Conservation (phyloP, 2,329 filamentous ascomycete species). For the Arthrobotrys pseudoclavata region DNA sequence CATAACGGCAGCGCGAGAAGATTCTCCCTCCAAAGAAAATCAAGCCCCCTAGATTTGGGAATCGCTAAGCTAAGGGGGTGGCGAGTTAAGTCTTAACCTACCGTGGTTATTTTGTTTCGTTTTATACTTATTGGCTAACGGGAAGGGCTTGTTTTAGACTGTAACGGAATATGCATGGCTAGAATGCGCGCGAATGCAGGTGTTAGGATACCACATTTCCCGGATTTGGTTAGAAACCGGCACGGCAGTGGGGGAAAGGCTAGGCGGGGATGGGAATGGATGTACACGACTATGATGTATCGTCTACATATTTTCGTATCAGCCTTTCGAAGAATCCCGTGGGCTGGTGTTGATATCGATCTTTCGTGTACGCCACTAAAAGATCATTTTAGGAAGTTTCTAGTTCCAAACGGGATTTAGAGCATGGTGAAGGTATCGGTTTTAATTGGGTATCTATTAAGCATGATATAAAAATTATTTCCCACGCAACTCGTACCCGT, state of each 20-base stretch:
- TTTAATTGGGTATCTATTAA: not conserved
- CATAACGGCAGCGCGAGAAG: not conserved
- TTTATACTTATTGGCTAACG: slow-evolving; percentile 14
- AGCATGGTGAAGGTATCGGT: not conserved
- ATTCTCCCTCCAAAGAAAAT: not conserved
- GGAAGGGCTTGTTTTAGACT: slow-evolving; percentile 24
- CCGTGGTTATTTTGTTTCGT: slow-evolving; percentile 24
- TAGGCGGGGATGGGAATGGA: slow-evolving; percentile 27
- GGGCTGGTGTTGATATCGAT: not conserved
- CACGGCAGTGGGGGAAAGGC: slow-evolving; percentile 8
- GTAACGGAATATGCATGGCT: slow-evolving; percentile 25
- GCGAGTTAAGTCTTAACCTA: slow-evolving; percentile 18
- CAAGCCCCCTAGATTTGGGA: slow-evolving; percentile 6
- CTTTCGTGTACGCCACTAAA: not conserved
- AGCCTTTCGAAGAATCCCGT: not conserved
- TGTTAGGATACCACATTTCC: slow-evolving; percentile 30
- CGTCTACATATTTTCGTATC: slow-evolving; percentile 20
- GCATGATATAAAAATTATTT: slow-evolving; percentile 10
- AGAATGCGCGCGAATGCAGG: slow-evolving; percentile 28
- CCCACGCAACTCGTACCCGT: not conserved
- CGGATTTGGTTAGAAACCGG: slow-evolving; percentile 27
- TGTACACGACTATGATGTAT: slow-evolving; percentile 28
- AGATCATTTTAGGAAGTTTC: not conserved
- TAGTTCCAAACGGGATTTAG: not conserved
- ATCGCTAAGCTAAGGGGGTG: slow-evolving; percentile 29